These are phyloP conservation scores for sorghum (Sorghum bicolor) DNA, from an alignment of 176 grass and related monocot species.

Conservation along the genomic window Sorghum_bicolor_NCBIv3 NC_012872.2:2940001-2940500, in stretches of 20 bases:
- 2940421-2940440: neutral
- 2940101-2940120: too few relatives aligned
- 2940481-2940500: neutral
- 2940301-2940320: neutral
- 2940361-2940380: neutral
- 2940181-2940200: neutral
- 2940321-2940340: neutral
- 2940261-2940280: neutral
- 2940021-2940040: too few relatives aligned
- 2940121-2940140: too few relatives aligned
- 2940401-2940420: neutral
- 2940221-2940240: neutral
- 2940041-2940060: too few relatives aligned
- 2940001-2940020: too few relatives aligned
- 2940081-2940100: too few relatives aligned
- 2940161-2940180: neutral
- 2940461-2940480: neutral
- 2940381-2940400: neutral
- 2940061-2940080: too few relatives aligned
- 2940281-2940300: neutral
- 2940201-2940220: neutral
- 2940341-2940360: neutral
- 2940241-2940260: neutral
- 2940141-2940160: too few relatives aligned
- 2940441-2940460: neutral